These are phyloP conservation scores for Rhynchospora pubera DNA, from an alignment of 176 grass and related monocot species.

Conservation along the genomic window DNA sequence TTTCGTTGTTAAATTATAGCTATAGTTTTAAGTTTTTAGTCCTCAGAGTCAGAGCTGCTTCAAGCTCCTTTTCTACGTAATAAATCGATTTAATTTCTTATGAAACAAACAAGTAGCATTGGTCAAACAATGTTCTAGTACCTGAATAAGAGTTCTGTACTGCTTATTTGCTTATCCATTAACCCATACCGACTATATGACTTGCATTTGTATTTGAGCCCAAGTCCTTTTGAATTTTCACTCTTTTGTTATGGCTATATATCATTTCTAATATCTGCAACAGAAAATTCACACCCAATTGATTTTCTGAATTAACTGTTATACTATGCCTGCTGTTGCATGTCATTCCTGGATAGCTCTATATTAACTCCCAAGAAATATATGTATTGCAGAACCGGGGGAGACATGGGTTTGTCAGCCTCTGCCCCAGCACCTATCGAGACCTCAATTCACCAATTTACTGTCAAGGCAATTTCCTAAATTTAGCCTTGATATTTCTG, in stretches of 20 bases:
- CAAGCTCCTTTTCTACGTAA: neutral
- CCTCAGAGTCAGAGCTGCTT: neutral
- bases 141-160: neutral
- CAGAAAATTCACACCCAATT: too few relatives aligned
- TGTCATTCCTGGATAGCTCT: too few relatives aligned
- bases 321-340: too few relatives aligned
- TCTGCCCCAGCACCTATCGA: conserved; percentile 32
- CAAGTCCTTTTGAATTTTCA: too few relatives aligned
- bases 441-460: conserved; percentile 83
- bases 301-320: too few relatives aligned
- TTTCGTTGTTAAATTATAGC: neutral
- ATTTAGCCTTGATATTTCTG: neutral
- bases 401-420: conserved; percentile 51
- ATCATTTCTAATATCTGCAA: too few relatives aligned
- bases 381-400: neutral
- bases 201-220: neutral
- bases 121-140: neutral
- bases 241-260: too few relatives aligned
- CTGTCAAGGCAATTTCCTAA: conserved; percentile 46
- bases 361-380: neutral
- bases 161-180: neutral
- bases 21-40: neutral
- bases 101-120: neutral
- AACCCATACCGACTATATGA: neutral
- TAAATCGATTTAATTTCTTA: neutral